Percentiles rank a stretch among this genome's conserved stretches.
These are phyloP conservation scores for Nicotiana noctiflora DNA, from an alignment of 257 asterid species.

Conservation along the genomic window DNA sequence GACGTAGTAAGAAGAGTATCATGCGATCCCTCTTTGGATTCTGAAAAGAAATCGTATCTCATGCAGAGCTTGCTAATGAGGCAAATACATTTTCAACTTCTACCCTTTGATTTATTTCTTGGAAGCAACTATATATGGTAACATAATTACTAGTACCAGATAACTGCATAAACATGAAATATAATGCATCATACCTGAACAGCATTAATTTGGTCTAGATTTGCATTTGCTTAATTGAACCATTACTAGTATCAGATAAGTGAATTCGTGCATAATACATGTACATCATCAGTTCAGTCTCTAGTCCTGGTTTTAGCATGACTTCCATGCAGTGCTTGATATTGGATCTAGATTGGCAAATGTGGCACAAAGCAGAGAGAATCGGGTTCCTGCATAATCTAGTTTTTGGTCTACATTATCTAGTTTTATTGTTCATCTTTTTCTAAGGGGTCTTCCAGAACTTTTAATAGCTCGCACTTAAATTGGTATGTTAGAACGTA, in stretches of 20 bases:
- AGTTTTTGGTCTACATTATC: not conserved
- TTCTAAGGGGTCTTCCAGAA: not conserved
- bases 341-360: not conserved
- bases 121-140: not conserved
- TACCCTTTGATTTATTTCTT: not conserved
- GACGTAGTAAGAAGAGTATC: constrained; percentile 66
- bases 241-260: not conserved
- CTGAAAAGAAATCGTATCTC: constrained; percentile 45
- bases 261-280: not conserved
- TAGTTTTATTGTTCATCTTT: not conserved
- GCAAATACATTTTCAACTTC: constrained; percentile 25
- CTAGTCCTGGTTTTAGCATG: not conserved
- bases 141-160: not conserved
- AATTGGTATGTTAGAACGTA: not conserved
- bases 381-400: not conserved
- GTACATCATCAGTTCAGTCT: not conserved
- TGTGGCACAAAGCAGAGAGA: not conserved
- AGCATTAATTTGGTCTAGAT: not conserved
- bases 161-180: not conserved
- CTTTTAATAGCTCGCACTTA: not conserved
- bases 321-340: not conserved
- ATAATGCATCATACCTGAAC: not conserved
- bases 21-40: constrained; percentile 57
- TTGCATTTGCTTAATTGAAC: not conserved
- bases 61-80: constrained; percentile 73